These are phyloP conservation scores for Phaeodactylum tricornutum DNA, from an alignment of 108 stramenopile species.

Conservation along the genomic window DNA sequence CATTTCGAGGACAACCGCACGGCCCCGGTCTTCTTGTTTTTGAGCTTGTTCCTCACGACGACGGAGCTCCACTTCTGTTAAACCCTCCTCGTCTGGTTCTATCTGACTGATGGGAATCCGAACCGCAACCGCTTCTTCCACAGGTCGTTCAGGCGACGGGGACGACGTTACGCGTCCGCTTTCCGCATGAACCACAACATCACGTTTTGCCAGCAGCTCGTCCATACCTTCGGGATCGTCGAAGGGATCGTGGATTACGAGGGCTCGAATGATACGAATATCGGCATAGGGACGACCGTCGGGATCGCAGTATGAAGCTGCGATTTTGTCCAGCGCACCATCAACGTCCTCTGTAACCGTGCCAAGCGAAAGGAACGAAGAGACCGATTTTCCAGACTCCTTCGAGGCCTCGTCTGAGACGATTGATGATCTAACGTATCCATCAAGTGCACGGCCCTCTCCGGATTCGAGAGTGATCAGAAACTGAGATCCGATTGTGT, in stretches of 20 bases:
- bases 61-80: slow-evolving; percentile 21
- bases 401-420: background rate
- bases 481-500: slow-evolving; percentile 91
- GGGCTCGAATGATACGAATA: slow-evolving; percentile 81
- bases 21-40: slow-evolving; percentile 72
- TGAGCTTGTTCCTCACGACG: slow-evolving; percentile 31
- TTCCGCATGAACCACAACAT: slow-evolving; percentile 12
- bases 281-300: slow-evolving; percentile 93
- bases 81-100: slow-evolving; percentile 38
- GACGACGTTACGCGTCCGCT: slow-evolving; percentile 21
- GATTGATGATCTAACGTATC: slow-evolving; percentile 8
- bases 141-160: slow-evolving; percentile 62
- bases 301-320: slow-evolving; percentile 81
- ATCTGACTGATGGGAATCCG: slow-evolving; percentile 56
- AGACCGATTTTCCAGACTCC: background rate
- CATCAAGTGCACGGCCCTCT: slow-evolving; percentile 49
- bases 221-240: slow-evolving; percentile 67
- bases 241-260: slow-evolving; percentile 93
- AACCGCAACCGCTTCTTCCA: slow-evolving; percentile 63
- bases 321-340: slow-evolving; percentile 72
- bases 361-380: slow-evolving; percentile 68
- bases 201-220: slow-evolving; percentile 32
- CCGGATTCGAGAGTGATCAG: slow-evolving; percentile 81
- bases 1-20: slow-evolving; percentile 98
- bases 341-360: slow-evolving; percentile 85